These are phyloP conservation scores for Rhodomyrtus tomentosa DNA, from an alignment of 345 rosid species.

Conservation along the genomic window DNA sequence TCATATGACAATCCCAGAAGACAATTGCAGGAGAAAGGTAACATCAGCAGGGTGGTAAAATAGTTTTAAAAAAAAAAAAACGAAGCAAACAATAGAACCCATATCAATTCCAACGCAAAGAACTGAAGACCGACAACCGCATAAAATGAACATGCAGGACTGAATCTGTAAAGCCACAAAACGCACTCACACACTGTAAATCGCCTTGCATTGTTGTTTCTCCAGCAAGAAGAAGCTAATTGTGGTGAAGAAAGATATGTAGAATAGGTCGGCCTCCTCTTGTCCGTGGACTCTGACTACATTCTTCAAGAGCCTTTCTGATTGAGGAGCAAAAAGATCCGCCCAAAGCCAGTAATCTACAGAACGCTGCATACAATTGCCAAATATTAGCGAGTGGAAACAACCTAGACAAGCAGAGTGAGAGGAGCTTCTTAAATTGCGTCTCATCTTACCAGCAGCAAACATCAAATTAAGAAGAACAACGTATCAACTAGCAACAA, in stretches of 20 bases:
- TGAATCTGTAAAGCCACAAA: conserved; percentile 8
- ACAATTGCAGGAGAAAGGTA: background rate
- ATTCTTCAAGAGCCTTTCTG: conserved; percentile 66
- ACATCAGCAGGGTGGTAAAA: background rate
- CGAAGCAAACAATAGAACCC: background rate
- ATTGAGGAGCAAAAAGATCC: conserved; percentile 68
- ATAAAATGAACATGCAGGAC: background rate
- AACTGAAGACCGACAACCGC: background rate
- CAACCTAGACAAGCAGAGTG: background rate
- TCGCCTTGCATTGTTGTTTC: conserved; percentile 92
- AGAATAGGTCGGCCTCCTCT: conserved; percentile 82
- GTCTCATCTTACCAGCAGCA: background rate
- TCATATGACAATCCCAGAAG: background rate
- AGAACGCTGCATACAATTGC: conserved; percentile 47
- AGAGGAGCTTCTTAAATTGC: background rate
- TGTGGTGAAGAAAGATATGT: conserved; percentile 82
- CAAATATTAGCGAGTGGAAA: background rate
- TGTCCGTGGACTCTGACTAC: conserved; percentile 68
- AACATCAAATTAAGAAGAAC: background rate
- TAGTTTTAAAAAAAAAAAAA: background rate
- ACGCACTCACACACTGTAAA: conserved; percentile 99
- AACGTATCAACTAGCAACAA: background rate
- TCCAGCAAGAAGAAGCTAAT: conserved; percentile 92
- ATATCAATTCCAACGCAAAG: background rate
- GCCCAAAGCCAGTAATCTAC: conserved; percentile 97